Conservation (phyloP, 1,139 yeast genomes). For the Nakaseomyces delphensis region DNA sequence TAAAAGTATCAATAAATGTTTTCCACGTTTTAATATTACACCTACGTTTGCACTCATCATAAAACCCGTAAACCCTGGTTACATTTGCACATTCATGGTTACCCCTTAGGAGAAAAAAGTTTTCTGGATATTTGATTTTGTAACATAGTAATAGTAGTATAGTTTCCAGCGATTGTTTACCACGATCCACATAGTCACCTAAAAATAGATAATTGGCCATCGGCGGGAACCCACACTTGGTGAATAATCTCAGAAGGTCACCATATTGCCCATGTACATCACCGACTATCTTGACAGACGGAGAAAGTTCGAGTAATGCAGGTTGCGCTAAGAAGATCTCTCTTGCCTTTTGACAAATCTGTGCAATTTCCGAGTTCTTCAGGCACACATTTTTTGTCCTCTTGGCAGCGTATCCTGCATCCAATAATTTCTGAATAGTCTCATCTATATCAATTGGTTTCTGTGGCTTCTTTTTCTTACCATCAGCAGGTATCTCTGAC, state of each 20-base stretch:
- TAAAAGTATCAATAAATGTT: constrained; percentile 84
- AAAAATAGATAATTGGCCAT: constrained; percentile 80
- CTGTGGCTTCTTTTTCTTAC: constrained; percentile 25
- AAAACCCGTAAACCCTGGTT: constrained; percentile 91
- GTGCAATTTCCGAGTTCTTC: constrained; percentile 77
- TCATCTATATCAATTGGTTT: constrained; percentile 70
- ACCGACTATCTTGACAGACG: constrained; percentile 96
- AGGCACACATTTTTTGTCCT: constrained; percentile 82
- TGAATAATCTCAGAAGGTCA: constrained; percentile 81
- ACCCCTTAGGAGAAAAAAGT: constrained; percentile 84
- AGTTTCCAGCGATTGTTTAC: constrained; percentile 89
- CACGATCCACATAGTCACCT: constrained; percentile 96
- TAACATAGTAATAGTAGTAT: constrained; percentile 76
- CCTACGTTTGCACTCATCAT: constrained; percentile 93
- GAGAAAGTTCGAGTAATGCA: constrained; percentile 73
- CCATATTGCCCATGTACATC: constrained; percentile 97
- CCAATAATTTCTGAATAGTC: constrained; percentile 77
- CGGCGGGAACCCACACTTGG: constrained; percentile 98
- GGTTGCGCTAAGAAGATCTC: constrained; percentile 88
- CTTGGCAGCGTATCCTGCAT: constrained; percentile 93
- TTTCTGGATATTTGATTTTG: constrained; percentile 93
- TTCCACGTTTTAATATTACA: constrained; percentile 93
- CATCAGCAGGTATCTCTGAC: constrained; percentile 10
- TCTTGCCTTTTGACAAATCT: constrained; percentile 77
- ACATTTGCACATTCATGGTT: constrained; percentile 97